A percentile compares a stretch with the other conserved stretches of the same genome.
These are phyloP conservation scores for Rhexocercosporidium sp. DNA, from an alignment of 2,329 filamentous ascomycete genomes.

Conservation along the genomic window DNA sequence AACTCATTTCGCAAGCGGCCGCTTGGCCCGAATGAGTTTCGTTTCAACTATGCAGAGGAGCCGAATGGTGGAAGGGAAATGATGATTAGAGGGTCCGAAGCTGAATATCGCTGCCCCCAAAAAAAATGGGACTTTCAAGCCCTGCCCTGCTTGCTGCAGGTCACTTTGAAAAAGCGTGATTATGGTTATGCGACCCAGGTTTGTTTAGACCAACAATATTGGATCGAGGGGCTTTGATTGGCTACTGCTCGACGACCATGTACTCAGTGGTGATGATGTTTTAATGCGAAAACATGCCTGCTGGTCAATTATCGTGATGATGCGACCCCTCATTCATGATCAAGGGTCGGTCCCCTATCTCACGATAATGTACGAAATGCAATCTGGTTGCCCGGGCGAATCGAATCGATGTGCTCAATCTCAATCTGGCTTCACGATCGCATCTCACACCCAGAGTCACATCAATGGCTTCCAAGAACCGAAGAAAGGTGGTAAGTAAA, in stretches of 20 bases:
- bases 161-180: conserved; percentile 6
- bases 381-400: not conserved
- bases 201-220: not conserved
- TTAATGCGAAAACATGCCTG: conserved; percentile 7
- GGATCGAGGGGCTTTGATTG: not conserved
- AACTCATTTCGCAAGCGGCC: not conserved
- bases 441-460: not conserved
- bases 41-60: not conserved
- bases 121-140: not conserved
- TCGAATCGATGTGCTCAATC: not conserved
- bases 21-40: not conserved
- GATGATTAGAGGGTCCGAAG: not conserved
- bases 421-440: not conserved
- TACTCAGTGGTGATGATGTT: conserved; percentile 11
- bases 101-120: not conserved
- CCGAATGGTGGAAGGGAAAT: not conserved
- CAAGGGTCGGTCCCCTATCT: not conserved
- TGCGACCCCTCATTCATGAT: not conserved
- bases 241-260: not conserved
- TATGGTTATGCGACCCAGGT: conserved; percentile 1
- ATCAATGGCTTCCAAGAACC: not conserved
- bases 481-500: not conserved
- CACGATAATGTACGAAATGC: conserved; percentile 9
- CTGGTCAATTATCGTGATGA: conserved; percentile 8
- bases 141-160: conserved; percentile 6